Evolutionary conservation across 2,329 filamentous ascomycete species (phyloP), one percentile per base, ranked within the genome.

Genomic region (Aspergillus glaucus): DNA sequence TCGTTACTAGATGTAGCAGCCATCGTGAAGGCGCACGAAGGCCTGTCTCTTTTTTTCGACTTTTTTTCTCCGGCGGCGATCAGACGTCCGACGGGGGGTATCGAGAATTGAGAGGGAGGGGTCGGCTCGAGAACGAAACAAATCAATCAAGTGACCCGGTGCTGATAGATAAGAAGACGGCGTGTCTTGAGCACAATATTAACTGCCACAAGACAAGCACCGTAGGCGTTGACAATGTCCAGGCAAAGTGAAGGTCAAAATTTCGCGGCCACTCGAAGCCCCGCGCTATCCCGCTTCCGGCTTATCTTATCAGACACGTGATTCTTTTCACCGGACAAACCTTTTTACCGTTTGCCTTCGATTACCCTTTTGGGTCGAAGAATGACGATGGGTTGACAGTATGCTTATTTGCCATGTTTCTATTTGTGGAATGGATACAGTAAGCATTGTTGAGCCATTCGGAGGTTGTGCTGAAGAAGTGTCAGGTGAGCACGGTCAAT

Each of bases 301-400:
- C 58, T 61, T 61, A 62, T 62, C 59, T 59, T 59, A 60, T 60
- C 58, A 45, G 44, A 53, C 56, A 57, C 54, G 56, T 59, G 57
- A 42, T 6, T n/a, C n/a, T n/a, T n/a, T 5, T 3, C 26, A 10
- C 28, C 43, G 45, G 45, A 47, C 32, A 17, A 52, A 52, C 37
- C 4, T 15, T 32, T 34, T 10, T 19, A 8, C 36, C 10, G 10
- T 12, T 30, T 30, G 26, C 26, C 26, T 30, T 30, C 26, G 10
- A 30, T 30, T 30, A 12, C 26, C 26, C 26, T 30, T 30, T 30
- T 30, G 26, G 26, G 9, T 30, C 26, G 26, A 12, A 30, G 3
- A 30, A 30, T 12, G 26, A 30, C 26, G 26, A 30, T 12, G 4
- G 26, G 26, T 30, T 30, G 26, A 30, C 10, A 10, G 10, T 30